Conservation (phyloP, 768 basidiomycete genomes). For the Rhodotorula toruloides region DNA sequence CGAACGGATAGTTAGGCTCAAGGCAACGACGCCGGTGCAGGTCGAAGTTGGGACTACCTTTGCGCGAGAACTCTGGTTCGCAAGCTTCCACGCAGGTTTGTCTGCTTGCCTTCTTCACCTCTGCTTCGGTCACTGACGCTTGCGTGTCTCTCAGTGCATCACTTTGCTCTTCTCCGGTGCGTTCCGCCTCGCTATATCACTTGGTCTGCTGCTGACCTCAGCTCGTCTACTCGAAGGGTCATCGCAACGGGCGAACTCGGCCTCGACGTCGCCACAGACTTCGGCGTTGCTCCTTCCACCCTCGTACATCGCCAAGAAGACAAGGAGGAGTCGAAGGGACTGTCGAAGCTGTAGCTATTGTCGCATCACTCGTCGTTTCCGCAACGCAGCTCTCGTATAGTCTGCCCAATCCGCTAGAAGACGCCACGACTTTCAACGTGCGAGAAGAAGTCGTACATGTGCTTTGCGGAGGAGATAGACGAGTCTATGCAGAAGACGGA, state of each 20-base stretch:
- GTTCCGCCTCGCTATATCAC: neutral
- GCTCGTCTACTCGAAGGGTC: slow-evolving; percentile 9
- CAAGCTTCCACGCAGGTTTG: slow-evolving; percentile 20
- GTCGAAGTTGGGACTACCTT: slow-evolving; percentile 28
- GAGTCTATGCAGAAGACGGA: too few relatives aligned
- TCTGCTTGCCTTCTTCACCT: neutral
- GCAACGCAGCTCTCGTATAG: too few relatives aligned
- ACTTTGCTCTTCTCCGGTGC: slow-evolving; percentile 26
- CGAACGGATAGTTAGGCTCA: slow-evolving; percentile 12
- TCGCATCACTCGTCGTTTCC: too few relatives aligned
- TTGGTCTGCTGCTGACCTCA: neutral
- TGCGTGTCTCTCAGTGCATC: slow-evolving; percentile 13
- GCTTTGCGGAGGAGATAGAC: too few relatives aligned
- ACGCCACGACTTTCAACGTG: too few relatives aligned
- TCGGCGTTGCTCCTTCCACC: slow-evolving; percentile 41
- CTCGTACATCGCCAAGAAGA: slow-evolving; percentile 19
- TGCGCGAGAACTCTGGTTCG: slow-evolving; percentile 37
- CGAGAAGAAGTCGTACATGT: too few relatives aligned
- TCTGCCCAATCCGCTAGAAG: too few relatives aligned
- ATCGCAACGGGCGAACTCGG: slow-evolving; percentile 34
- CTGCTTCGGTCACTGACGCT: neutral
- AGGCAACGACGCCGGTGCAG: slow-evolving; percentile 28
- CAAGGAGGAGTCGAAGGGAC: neutral
- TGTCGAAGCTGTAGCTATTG: slow-evolving; percentile 27
- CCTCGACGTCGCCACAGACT: slow-evolving; percentile 26